Conservation (phyloP, 805 yeast genomes). For the Saccharomycopsis amapae region DNA sequence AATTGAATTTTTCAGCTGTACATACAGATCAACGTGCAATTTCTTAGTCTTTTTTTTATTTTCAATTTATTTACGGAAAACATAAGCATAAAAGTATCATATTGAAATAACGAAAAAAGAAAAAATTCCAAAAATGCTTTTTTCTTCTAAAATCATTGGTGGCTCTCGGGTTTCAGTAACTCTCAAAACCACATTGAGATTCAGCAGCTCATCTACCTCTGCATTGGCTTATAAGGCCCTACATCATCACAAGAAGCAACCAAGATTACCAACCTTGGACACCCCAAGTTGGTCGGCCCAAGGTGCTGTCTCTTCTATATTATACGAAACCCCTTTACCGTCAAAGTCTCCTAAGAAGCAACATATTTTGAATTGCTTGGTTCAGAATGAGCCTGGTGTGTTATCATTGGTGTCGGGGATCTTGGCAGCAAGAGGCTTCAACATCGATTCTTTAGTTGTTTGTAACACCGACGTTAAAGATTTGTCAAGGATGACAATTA, state of each 20-base stretch:
- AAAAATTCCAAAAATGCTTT: no score
- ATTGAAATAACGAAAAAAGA: no score
- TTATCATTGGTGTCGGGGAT: slow-evolving; percentile 89
- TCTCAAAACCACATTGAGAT: no score
- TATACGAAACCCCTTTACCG: slow-evolving; percentile 76
- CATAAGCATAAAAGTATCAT: no score
- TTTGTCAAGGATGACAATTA: slow-evolving; percentile 94
- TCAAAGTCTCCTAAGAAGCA: slow-evolving; percentile 49
- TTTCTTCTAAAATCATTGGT: no score
- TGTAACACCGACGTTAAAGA: slow-evolving; percentile 96
- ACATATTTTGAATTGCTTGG: slow-evolving; percentile 93
- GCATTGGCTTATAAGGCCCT: slow-evolving; percentile 91
- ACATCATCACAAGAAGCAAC: slow-evolving; percentile 79
- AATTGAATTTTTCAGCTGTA: no score
- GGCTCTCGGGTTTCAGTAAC: no score
- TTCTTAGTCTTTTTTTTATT: no score
- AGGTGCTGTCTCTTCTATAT: slow-evolving; percentile 90
- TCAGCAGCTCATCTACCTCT: slow-evolving; percentile 64
- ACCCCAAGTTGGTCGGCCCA: slow-evolving; percentile 95
- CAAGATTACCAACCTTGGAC: slow-evolving; percentile 87
- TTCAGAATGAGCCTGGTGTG: slow-evolving; percentile 99
- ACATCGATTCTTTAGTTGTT: slow-evolving; percentile 94
- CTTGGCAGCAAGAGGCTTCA: slow-evolving; percentile 96
- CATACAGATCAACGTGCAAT: no score
- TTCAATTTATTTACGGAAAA: no score